A percentile compares a stretch with the other conserved stretches of the same genome.
Evolutionary conservation across 768 basidiomycete species (phyloP).

Genomic region (Agaricus blazei): DNA sequence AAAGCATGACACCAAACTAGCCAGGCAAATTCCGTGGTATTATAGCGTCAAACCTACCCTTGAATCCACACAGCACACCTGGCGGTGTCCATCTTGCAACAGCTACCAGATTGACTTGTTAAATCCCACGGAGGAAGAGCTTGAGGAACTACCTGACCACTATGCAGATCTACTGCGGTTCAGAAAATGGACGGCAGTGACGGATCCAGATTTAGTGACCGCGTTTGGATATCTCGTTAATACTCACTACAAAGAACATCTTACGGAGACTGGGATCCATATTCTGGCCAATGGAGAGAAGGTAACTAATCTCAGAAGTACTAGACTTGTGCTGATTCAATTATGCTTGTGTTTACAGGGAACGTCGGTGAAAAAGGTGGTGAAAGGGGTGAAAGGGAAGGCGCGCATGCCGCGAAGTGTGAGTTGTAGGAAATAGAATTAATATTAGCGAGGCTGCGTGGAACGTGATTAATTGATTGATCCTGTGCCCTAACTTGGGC

Average conservation of each 20-base stretch:
- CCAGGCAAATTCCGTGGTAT: slow-evolving; percentile 28
- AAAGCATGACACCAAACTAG: slow-evolving; percentile 16
- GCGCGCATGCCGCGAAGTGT: slow-evolving; percentile 4
- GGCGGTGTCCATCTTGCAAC: slow-evolving; percentile 45
- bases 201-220: slow-evolving; percentile 16
- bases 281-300: background rate
- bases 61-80: slow-evolving; percentile 38
- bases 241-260: slow-evolving; percentile 2
- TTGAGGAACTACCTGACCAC: slow-evolving; percentile 17
- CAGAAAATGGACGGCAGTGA: slow-evolving; percentile 31
- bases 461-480: background rate
- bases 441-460: background rate
- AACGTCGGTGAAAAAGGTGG: slow-evolving; percentile 3
- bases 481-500: slow-evolving; percentile 1
- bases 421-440: background rate
- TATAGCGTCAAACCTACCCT: slow-evolving; percentile 32
- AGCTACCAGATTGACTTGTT: slow-evolving; percentile 41
- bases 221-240: slow-evolving; percentile 8
- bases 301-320: background rate
- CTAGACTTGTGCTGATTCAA: background rate
- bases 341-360: background rate
- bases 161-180: slow-evolving; percentile 19
- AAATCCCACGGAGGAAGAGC: slow-evolving; percentile 29
- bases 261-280: background rate
- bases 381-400: background rate